Percentiles rank a stretch among this genome's conserved stretches.
These are phyloP conservation scores for Blechomonas ayalai DNA, from an alignment of 208 protist genomes.

Conservation along the genomic window DNA sequence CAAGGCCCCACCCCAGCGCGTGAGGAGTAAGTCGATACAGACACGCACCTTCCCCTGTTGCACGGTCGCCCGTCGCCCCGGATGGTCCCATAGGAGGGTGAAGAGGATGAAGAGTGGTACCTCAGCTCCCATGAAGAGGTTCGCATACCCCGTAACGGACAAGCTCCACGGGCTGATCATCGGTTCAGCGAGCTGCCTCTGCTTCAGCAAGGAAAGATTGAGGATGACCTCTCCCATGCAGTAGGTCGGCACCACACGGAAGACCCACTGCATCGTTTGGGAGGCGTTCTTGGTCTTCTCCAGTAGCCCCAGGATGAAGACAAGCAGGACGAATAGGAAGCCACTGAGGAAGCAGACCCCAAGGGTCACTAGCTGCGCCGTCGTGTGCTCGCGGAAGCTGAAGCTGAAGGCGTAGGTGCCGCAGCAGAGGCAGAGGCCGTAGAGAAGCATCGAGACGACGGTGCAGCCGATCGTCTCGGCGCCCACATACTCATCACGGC, in stretches of 20 bases:
- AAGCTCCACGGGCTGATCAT: constrained; percentile 25
- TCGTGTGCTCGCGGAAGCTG: constrained; percentile 53
- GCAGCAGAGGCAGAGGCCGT: constrained; percentile 49
- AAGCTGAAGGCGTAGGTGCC: constrained; percentile 61
- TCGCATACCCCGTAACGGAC: constrained; percentile 32
- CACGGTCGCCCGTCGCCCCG: constrained; percentile 29
- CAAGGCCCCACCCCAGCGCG: too few relatives aligned
- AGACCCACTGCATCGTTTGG: constrained; percentile 34
- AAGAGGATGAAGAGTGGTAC: constrained; percentile 47
- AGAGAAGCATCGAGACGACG: constrained; percentile 46
- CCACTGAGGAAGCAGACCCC: constrained; percentile 71
- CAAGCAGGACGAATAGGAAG: constrained; percentile 54
- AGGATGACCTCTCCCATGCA: constrained; percentile 73
- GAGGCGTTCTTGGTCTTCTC: constrained; percentile 28
- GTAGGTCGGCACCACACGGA: constrained; percentile 66
- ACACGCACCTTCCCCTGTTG: too few relatives aligned
- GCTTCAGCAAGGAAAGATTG: constrained; percentile 30
- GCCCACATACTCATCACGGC: constrained; percentile 47
- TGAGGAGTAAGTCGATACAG: too few relatives aligned
- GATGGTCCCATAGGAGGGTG: constrained; percentile 62
- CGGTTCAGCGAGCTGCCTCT: constrained; percentile 18
- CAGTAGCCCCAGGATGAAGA: constrained; percentile 37
- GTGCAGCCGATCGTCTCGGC: constrained; percentile 24
- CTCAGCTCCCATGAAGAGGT: constrained; percentile 57
- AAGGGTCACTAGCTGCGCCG: constrained; percentile 60